Conservation (phyloP, 2,329 filamentous ascomycete genomes). For the Fusarium nygamai region DNA sequence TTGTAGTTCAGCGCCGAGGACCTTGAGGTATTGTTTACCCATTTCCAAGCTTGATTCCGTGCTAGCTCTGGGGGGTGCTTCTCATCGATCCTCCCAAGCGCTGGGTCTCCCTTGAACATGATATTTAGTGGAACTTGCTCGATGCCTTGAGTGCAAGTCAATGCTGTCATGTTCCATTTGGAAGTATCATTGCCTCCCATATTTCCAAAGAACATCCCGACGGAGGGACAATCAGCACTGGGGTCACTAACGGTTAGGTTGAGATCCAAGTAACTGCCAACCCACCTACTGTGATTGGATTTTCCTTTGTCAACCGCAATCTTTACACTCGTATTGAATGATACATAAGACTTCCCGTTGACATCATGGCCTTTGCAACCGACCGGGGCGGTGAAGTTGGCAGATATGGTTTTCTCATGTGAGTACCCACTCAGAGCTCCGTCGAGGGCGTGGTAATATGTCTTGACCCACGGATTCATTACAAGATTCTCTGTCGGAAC, state of each 20-base stretch:
- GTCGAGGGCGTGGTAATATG: background rate
- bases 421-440: rapidly evolving
- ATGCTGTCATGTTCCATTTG: background rate
- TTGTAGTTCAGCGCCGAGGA: background rate
- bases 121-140: background rate
- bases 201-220: background rate
- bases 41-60: background rate
- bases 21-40: background rate
- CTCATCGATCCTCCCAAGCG: background rate
- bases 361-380: background rate
- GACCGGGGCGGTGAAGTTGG: background rate
- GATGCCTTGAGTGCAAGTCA: background rate
- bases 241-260: background rate
- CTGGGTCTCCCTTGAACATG: background rate
- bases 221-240: background rate
- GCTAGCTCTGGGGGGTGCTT: background rate
- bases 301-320: background rate
- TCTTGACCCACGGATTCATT: background rate
- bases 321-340: background rate
- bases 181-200: background rate
- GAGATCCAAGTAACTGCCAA: background rate
- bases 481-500: rapidly evolving
- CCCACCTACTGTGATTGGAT: background rate
- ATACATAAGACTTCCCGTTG: background rate
- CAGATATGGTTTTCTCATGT: background rate